Base-by-base conservation (phyloP, 352 stramenopile species). In the Blastocystis sp. region DNA sequence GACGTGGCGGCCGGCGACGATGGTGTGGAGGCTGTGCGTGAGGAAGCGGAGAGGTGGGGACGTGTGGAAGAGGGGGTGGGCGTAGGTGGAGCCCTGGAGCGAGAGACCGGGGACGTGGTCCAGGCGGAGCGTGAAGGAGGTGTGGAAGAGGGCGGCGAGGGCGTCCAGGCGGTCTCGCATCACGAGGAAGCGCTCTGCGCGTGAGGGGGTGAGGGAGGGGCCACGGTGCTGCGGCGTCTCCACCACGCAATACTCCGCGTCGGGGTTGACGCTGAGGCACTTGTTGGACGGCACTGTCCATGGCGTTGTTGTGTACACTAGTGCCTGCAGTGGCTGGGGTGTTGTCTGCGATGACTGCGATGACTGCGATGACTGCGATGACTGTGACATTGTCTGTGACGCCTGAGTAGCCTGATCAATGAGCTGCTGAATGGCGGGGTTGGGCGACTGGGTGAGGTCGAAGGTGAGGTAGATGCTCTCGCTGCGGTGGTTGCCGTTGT, bases 271-370 rank as follows among this genome's bases (percentile, higher is more conserved):
- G 82, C 95, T 96, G 28, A 99, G 91, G n/a, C 95, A 96, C 89
- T 98, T 91, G 90, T 99, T 99, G 14, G 95, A 94, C 40, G 95
- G 96, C 79, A 99, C 96, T 28, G 96, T 99, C 96, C 96, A 99
- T 4, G 96, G 96, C 77, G 96, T 99, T 4, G 96, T 99, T 4
- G 96, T 99, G 96, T 96, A 99, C 77, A 98, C 94, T 48, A 81
- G 53, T 34, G 28, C 28, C 28, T 34, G 28, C 28, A 34, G 28
- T 34, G 28, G 28, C 28, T 34, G 28, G 0, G 28, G 28, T 34
- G 28, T 34, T 34, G 28, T 34, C 28, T 34, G 28, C 71, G 62
- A 71, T 62, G 14, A n/a, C 21, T 76, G 10, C 7, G 5, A 41
- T 19, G n/a, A 21, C 9, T 21, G 43, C 0, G 65, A 76, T 62